Evolutionary conservation across 1,284 basidiomycete species (phyloP).

Genomic region (Sanghuangporus baumii): DNA sequence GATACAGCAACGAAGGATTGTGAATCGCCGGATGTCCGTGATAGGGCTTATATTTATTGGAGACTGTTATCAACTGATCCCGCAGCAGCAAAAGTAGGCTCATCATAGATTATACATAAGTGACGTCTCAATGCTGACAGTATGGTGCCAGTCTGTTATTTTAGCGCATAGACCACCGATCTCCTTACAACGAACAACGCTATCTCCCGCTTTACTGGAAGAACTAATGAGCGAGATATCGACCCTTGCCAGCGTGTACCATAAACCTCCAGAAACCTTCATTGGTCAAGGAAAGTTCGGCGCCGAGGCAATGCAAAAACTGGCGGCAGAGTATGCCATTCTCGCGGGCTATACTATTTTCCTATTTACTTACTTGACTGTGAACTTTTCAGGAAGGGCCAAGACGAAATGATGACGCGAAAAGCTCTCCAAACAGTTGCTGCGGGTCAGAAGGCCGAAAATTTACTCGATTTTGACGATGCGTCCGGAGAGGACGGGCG

Average conservation of each 20-base stretch:
- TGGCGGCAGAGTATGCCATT: conserved; percentile 51
- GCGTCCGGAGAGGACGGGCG: conserved; percentile 53
- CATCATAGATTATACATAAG: neutral
- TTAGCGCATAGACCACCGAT: conserved; percentile 91
- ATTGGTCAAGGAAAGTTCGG: conserved; percentile 82
- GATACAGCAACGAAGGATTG: conserved; percentile 96
- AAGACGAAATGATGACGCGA: conserved; percentile 67
- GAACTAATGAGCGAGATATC: conserved; percentile 89
- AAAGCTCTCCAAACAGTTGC: conserved; percentile 88
- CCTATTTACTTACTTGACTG: conserved; percentile 7
- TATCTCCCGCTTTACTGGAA: conserved; percentile 86
- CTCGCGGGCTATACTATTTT: neutral
- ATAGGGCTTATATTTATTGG: conserved; percentile 97
- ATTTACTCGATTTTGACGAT: conserved; percentile 91
- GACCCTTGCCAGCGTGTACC: conserved; percentile 87
- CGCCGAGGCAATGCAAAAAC: conserved; percentile 75
- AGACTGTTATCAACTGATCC: conserved; percentile 89
- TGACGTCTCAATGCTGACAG: conserved; percentile 8
- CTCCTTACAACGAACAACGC: conserved; percentile 84
- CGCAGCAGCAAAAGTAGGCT: conserved; percentile 80
- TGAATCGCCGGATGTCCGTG: conserved; percentile 95
- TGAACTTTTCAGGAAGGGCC: conserved; percentile 27
- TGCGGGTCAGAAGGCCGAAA: conserved; percentile 88
- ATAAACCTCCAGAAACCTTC: conserved; percentile 92
- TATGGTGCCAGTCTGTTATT: conserved; percentile 68